These are phyloP conservation scores for Crithidia sp. DNA, from an alignment of 208 protist genomes.

Conservation along the genomic window DNA sequence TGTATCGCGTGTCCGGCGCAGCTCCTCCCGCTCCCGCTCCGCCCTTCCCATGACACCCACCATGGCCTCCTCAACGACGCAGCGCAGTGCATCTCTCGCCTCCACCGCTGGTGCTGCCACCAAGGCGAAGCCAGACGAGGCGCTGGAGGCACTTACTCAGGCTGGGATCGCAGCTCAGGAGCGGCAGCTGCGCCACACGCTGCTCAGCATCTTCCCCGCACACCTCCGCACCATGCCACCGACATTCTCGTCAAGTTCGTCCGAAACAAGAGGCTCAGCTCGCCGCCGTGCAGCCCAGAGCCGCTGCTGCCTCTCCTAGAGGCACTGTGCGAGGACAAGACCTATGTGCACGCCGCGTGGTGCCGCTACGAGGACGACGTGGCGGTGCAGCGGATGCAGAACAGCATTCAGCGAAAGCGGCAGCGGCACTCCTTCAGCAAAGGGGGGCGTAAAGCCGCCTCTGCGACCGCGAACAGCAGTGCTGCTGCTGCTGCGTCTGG, in stretches of 20 bases:
- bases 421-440: conserved; percentile 30
- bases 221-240: conserved; percentile 1
- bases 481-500: too few species aligned
- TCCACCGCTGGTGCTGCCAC: not conserved
- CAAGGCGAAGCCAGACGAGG: conserved; percentile 1
- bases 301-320: conserved; percentile 37
- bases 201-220: conserved; percentile 36
- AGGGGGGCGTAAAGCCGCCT: not conserved
- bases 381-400: conserved; percentile 33
- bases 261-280: not conserved
- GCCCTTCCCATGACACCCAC: not conserved
- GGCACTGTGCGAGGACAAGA: conserved; percentile 50
- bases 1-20: not conserved
- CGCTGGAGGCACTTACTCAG: not conserved
- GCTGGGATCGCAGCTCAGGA: conserved; percentile 23
- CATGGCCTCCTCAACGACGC: not conserved
- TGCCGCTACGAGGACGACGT: conserved; percentile 49
- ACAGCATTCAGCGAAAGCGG: conserved; percentile 32
- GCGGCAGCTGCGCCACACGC: conserved; percentile 33
- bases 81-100: not conserved
- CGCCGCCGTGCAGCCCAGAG: conserved; percentile 17
- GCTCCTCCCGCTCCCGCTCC: not conserved
- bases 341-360: conserved; percentile 54
- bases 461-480: not conserved
- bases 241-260: too few species aligned